Evolutionary conservation across 257 asterid species (phyloP).

Genomic region (Jaltomata sinuosa): DNA sequence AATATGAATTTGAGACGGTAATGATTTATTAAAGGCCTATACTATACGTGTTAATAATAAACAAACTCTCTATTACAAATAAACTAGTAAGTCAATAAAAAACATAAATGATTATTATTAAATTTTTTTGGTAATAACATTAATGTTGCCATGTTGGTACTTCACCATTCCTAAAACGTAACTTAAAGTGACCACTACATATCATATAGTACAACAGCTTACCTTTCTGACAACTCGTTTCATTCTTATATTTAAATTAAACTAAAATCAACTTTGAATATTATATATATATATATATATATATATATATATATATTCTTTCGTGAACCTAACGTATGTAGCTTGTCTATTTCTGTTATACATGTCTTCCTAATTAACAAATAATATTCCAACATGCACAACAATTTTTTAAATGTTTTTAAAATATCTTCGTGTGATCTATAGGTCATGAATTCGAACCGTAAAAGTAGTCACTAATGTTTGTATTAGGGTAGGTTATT

Average conservation of each 20-base stretch:
- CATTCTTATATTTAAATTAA: neutral
- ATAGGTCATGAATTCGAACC: fast-evolving
- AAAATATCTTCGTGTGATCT: fast-evolving
- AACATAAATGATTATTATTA: neutral
- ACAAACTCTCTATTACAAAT: neutral
- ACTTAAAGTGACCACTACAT: neutral
- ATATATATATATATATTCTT: neutral
- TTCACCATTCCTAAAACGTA: neutral
- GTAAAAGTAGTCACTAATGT: neutral
- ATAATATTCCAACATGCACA: neutral
- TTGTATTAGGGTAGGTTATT: neutral
- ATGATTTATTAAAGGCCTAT: neutral
- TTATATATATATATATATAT: too few relatives aligned
- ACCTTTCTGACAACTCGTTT: neutral
- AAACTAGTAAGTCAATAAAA: neutral
- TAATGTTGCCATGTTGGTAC: neutral
- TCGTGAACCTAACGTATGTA: neutral
- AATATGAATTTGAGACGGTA: neutral
- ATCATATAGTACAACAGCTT: neutral
- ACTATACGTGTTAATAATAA: neutral
- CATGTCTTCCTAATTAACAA: neutral
- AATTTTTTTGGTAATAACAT: neutral
- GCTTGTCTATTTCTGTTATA: neutral
- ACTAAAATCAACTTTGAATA: neutral
- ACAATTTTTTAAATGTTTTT: neutral